Conservation (phyloP, 306 rosid genomes). For the Hippophae rhamnoides region DNA sequence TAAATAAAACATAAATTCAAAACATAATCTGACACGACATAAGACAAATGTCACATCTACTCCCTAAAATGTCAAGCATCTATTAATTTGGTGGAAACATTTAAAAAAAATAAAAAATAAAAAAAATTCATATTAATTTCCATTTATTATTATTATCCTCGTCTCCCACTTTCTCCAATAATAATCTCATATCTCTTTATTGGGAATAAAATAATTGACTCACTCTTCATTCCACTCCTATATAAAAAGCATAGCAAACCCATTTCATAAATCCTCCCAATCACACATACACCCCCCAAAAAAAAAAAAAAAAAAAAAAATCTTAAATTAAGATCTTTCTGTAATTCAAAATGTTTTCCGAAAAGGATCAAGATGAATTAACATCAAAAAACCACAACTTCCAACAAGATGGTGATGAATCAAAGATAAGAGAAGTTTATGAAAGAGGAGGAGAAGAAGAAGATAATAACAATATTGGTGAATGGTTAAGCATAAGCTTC, state of each 20-base stretch:
- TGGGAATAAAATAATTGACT: background rate
- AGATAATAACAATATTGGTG: slow-evolving; percentile 30
- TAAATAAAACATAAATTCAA: too few species aligned
- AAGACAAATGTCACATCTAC: too few species aligned
- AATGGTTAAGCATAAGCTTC: slow-evolving; percentile 62
- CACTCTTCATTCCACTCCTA: background rate
- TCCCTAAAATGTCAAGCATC: slow-evolving; percentile 38
- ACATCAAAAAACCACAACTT: slow-evolving; percentile 9
- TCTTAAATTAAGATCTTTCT: background rate
- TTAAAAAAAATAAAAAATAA: slow-evolving; percentile 9
- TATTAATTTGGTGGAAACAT: slow-evolving; percentile 17
- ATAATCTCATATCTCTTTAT: slow-evolving; percentile 1
- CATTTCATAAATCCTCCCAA: slow-evolving; percentile 13
- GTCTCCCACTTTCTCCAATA: slow-evolving; percentile 21
- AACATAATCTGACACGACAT: too few species aligned
- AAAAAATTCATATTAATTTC: slow-evolving; percentile 22
- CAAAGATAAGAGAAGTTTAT: slow-evolving; percentile 10
- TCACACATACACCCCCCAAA: background rate
- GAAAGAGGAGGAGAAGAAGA: slow-evolving; percentile 4
- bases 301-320: background rate
- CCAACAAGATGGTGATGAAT: slow-evolving; percentile 15
- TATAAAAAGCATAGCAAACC: background rate
- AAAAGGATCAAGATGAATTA: slow-evolving; percentile 1
- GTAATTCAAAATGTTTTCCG: slow-evolving; percentile 22
- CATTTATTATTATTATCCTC: slow-evolving; percentile 22